Evolutionary conservation across 2,329 filamentous ascomycete genomes (phyloP).

Genomic region (Hypomyces rosellus): DNA sequence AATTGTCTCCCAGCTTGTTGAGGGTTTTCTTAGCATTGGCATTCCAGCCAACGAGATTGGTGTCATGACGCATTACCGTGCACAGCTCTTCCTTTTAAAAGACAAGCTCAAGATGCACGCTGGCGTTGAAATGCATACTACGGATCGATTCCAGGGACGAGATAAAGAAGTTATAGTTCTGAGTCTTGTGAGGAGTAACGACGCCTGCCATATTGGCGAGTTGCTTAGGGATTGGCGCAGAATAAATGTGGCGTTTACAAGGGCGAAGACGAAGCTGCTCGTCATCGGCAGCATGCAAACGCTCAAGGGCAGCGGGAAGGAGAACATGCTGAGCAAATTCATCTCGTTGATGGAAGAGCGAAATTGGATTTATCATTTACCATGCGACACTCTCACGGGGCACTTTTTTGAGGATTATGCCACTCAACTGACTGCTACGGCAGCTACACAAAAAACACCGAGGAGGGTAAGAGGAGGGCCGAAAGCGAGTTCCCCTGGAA

Average conservation of each 20-base stretch:
- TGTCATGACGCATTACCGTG: slow-evolving; percentile 94
- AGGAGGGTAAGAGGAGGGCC: slow-evolving; percentile 9
- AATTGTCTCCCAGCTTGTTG: slow-evolving; percentile 73
- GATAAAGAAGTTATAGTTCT: slow-evolving; percentile 92
- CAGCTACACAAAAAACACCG: slow-evolving; percentile 23
- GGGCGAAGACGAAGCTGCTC: slow-evolving; percentile 85
- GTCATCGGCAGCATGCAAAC: slow-evolving; percentile 80
- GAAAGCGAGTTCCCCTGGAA: slow-evolving; percentile 19
- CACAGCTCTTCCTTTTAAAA: slow-evolving; percentile 78
- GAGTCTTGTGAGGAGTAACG: slow-evolving; percentile 81
- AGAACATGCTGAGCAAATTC: slow-evolving; percentile 72
- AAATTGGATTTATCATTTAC: slow-evolving; percentile 75
- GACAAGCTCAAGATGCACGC: slow-evolving; percentile 56
- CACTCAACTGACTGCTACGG: slow-evolving; percentile 41
- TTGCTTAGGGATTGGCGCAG: slow-evolving; percentile 84
- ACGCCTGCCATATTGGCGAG: slow-evolving; percentile 77
- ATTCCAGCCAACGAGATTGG: slow-evolving; percentile 73
- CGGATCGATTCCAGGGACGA: slow-evolving; percentile 91
- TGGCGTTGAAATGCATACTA: slow-evolving; percentile 88
- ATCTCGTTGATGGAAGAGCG: slow-evolving; percentile 69
- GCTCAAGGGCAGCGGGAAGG: slow-evolving; percentile 62
- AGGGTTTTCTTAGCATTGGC: slow-evolving; percentile 68
- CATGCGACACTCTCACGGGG: slow-evolving; percentile 53
- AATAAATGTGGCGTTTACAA: slow-evolving; percentile 92
- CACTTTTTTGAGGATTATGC: slow-evolving; percentile 60